Base-by-base conservation (phyloP, 805 yeast species). In the Pichia insulana region DNA sequence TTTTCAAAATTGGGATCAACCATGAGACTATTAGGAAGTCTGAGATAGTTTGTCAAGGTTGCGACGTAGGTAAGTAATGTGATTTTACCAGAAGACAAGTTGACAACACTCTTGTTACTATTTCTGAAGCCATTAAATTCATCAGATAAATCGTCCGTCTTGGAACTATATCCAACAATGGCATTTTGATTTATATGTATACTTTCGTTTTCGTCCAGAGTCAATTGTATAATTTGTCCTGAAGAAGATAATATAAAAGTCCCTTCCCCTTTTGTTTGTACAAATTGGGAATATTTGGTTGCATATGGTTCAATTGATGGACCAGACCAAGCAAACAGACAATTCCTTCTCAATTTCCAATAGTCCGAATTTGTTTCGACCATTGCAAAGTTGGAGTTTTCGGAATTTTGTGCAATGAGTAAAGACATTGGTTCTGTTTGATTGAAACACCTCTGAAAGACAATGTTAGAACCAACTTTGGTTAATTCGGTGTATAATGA, bases 321-420 rank as follows among this genome's bases (percentile, higher is more conserved):
- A 1, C 74, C 76, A 1, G 71, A 58, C 77, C 77, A 73, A 6
- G 76, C 74, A 11, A 71, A 57, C 10, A 73, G 45, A 40, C 56
- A 57, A 12, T 60, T 56, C 37, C 62, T 62, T 27, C 58, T 63
- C 15, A 71, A 56, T 7, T 51, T 51, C 76, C 76, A 71, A 13
- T 44, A 34, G 2, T 41, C 38, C 13, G 49, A 48, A 9, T 48
- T 36, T 11, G 39, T 47, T 3, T 52, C 49, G 3, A 69, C 45
- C 1, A 66, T 54, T 1, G 67, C 48, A 45, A 65, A 71, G 42
- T 61, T 62, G 26, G 59, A 46, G 34, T 52, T 52, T n/a, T 58
- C 59, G 4, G 58, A 48, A 40, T 57, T 65, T 27, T 65, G 63
- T n/a, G 71, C 59, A 9, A 64, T 38, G 15, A 67, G 41, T 6